These are phyloP conservation scores for Sicyos edulis DNA, from an alignment of 306 rosid genomes.

Conservation along the genomic window DNA sequence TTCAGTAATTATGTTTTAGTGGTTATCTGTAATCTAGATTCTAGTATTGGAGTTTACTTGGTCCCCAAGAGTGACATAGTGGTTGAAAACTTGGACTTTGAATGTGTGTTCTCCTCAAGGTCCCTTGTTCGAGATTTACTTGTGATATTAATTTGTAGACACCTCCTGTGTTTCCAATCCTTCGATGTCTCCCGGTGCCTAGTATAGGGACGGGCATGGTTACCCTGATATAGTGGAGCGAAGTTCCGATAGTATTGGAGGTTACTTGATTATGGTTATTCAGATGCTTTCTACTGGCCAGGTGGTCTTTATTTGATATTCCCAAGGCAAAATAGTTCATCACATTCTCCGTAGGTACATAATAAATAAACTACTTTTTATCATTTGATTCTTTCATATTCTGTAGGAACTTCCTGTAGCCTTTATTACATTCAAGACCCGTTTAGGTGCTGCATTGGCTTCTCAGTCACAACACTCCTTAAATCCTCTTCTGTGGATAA, in stretches of 20 bases:
- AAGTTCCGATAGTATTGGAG: neutral
- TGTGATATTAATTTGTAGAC: too few species aligned
- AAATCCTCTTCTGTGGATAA: slow-evolving; percentile 70
- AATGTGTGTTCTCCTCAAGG: too few species aligned
- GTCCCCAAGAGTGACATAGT: too few species aligned
- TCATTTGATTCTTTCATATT: slow-evolving; percentile 6
- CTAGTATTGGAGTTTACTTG: neutral
- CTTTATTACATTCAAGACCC: slow-evolving; percentile 76
- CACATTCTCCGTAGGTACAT: neutral
- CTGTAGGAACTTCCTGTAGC: slow-evolving; percentile 76
- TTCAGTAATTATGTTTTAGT: neutral
- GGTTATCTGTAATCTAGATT: neutral
- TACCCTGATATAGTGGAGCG: too few species aligned
- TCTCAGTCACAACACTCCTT: slow-evolving; percentile 75
- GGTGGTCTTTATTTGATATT: slow-evolving; percentile 3
- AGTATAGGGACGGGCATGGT: too few species aligned
- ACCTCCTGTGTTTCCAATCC: too few species aligned
- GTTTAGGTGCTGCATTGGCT: slow-evolving; percentile 59
- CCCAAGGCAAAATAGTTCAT: neutral
- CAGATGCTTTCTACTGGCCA: slow-evolving; percentile 13
- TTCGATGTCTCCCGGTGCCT: too few species aligned
- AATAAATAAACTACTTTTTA: slow-evolving; percentile 7
- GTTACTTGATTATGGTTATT: neutral
- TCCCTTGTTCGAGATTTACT: too few species aligned
- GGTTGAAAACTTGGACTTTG: too few species aligned